Percentiles rank a stretch among this genome's conserved stretches.
These are phyloP conservation scores for Ophiostoma triangulosporum DNA, from an alignment of 2,329 filamentous ascomycete genomes.

Conservation along the genomic window DNA sequence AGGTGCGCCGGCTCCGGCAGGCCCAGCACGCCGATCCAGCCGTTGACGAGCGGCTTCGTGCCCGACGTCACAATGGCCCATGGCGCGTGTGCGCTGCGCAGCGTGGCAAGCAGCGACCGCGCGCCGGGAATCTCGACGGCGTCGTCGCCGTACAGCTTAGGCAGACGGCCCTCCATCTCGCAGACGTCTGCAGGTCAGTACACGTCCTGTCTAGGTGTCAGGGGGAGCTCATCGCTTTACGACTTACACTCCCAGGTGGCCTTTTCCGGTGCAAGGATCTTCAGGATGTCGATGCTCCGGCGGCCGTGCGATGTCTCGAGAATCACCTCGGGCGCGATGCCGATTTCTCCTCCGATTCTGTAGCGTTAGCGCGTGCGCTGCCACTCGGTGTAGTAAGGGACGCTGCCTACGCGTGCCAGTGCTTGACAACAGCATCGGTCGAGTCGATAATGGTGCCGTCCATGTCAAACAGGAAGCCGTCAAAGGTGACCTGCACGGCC, in stretches of 20 bases:
- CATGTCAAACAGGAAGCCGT: constrained; percentile 58
- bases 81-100: constrained; percentile 46
- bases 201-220: neutral
- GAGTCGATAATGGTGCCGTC: constrained; percentile 77
- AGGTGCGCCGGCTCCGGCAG: constrained; percentile 53
- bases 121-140: constrained; percentile 80
- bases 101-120: constrained; percentile 50
- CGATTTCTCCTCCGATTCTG: constrained; percentile 71
- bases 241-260: constrained; percentile 86
- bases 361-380: neutral
- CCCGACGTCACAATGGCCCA: constrained; percentile 85
- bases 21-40: constrained; percentile 56
- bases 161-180: constrained; percentile 64
- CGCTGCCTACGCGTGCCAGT: constrained; percentile 52
- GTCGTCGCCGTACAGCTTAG: constrained; percentile 60
- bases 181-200: constrained; percentile 48
- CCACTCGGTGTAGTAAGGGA: neutral
- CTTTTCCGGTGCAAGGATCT: constrained; percentile 65
- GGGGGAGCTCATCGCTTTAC: neutral
- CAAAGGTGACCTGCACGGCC: constrained; percentile 34
- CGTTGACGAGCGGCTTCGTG: constrained; percentile 51
- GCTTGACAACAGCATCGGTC: constrained; percentile 61
- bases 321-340: constrained; percentile 71
- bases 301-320: constrained; percentile 84
- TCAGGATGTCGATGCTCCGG: constrained; percentile 74